Base-by-base conservation (phyloP, 768 basidiomycete genomes). In the Naganishia onofrii region DNA sequence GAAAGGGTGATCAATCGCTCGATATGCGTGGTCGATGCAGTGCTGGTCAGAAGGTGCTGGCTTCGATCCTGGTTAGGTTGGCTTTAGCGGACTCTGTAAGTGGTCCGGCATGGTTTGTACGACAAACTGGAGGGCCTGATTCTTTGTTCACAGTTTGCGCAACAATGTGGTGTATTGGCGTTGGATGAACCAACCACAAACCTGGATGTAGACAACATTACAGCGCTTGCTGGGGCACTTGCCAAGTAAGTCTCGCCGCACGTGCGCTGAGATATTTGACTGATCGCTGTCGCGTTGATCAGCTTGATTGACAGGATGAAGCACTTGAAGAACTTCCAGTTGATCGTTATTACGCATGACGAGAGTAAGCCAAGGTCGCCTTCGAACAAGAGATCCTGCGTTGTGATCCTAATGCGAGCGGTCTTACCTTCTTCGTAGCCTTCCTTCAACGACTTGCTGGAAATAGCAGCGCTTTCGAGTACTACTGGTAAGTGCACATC, bases 11-110 rank as follows among this genome's bases (percentile, higher is more conserved):
- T 98, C 73, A 98, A 8, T 95, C 98, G 82, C 93, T 99, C 91
- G 96, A 98, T 82, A 99, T 99, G 96, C 88, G 96, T 68, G 96
- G 96, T 29, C 88, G 96, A 72, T 99, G 96, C 82, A 93, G 91
- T 19, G 96, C 96, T 0, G 96, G 96, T 0, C 96, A 99, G 82
- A 99, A 99, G 83, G 70, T 71, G 86, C 83, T 99, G 70, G 96
- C 95, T 12, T 94, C 92, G 26, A 97, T 98, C 81, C 92, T 98
- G 82, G 98, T 99, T 76, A 88, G 96, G 7, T 87, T 99, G 42
- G 96, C 96, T 3, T 85, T 99, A 31, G 95, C 95, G 6, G 96
- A 99, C 78, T 95, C 93, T 2, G 98, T 99, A 76, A 93, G 93
- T 63, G 10, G 5, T 23, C 9, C 6, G 19, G 2, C 5, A 28